phyloP scores from a whole-genome alignment of 148 eudicot species.

The Dysphania ambrosioides region DNA sequence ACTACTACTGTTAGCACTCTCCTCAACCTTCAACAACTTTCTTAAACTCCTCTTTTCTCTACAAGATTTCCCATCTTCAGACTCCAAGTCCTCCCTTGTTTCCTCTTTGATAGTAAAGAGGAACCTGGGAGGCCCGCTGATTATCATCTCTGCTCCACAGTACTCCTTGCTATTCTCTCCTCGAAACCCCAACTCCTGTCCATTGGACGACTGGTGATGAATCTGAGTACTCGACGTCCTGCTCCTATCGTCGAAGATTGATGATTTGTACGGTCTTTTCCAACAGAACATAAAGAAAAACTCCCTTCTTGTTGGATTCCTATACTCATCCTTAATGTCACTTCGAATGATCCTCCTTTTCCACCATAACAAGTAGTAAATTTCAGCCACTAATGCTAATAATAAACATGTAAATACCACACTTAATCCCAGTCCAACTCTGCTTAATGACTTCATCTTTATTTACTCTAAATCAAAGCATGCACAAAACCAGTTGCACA shows the following conservation, averaged over 20 bases:
- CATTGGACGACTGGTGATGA: no score
- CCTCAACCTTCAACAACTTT: constrained; percentile 39
- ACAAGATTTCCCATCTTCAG: constrained; percentile 47
- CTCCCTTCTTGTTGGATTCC: constrained; percentile 33
- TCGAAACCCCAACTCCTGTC: no score
- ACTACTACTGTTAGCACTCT: constrained; percentile 11
- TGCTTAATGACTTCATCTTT: constrained; percentile 60
- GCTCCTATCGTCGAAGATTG: constrained; percentile 22
- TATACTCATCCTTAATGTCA: constrained; percentile 37
- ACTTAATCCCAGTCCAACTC: constrained; percentile 65
- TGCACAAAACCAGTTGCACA: background rate
- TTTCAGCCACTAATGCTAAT: constrained; percentile 61
- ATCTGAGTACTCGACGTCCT: constrained; percentile 25
- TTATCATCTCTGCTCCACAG: constrained; percentile 30
- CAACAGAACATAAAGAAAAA: constrained; percentile 40
- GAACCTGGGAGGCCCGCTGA: constrained; percentile 55
- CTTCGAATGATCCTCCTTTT: constrained; percentile 42
- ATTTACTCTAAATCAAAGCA: background rate
- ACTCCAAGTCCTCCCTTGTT: constrained; percentile 70
- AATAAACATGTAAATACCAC: constrained; percentile 61
- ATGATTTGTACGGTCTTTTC: constrained; percentile 33
- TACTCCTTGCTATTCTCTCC: no score
- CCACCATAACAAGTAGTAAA: constrained; percentile 84
- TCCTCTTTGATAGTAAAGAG: constrained; percentile 75
- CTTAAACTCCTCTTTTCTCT: constrained; percentile 45